These are phyloP conservation scores for Ceratobasidium theobromae DNA, from an alignment of 1,284 basidiomycete genomes.

Conservation along the genomic window DNA sequence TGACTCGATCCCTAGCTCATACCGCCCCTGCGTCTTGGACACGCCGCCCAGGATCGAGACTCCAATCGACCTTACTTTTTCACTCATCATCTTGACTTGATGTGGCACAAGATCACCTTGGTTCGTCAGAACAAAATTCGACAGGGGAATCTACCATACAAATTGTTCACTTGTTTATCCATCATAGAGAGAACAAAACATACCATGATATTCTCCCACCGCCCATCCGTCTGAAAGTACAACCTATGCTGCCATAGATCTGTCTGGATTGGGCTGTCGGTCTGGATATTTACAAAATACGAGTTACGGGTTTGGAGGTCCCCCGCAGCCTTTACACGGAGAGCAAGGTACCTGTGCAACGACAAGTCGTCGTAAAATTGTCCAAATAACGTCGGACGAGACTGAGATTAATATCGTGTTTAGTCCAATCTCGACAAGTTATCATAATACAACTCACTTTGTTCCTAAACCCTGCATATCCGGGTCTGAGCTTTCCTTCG, in stretches of 20 bases:
- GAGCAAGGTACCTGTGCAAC: slow-evolving; percentile 71
- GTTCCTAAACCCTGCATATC: slow-evolving; percentile 84
- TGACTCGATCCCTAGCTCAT: slow-evolving; percentile 73
- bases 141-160: slow-evolving; percentile 70
- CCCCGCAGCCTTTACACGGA: slow-evolving; percentile 72
- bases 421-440: not conserved
- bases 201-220: slow-evolving; percentile 85
- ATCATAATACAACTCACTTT: slow-evolving; percentile 49
- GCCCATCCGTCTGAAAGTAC: slow-evolving; percentile 67
- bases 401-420: slow-evolving; percentile 35
- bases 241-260: slow-evolving; percentile 90
- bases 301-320: slow-evolving; percentile 70
- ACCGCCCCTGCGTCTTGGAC: slow-evolving; percentile 65
- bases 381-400: slow-evolving; percentile 69
- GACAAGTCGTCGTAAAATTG: slow-evolving; percentile 79
- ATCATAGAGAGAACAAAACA: slow-evolving; percentile 1
- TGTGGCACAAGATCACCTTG: slow-evolving; percentile 68
- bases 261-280: slow-evolving; percentile 67
- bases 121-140: slow-evolving; percentile 81
- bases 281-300: slow-evolving; percentile 89
- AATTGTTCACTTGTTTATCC: not conserved
- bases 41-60: slow-evolving; percentile 82
- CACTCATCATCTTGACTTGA: slow-evolving; percentile 71
- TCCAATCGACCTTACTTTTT: slow-evolving; percentile 77
- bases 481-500: slow-evolving; percentile 63